A percentile compares a stretch with the other conserved stretches of the same genome.
Conservation (phyloP, 1,139 yeast species). For the Hyphopichia burtonii region DNA sequence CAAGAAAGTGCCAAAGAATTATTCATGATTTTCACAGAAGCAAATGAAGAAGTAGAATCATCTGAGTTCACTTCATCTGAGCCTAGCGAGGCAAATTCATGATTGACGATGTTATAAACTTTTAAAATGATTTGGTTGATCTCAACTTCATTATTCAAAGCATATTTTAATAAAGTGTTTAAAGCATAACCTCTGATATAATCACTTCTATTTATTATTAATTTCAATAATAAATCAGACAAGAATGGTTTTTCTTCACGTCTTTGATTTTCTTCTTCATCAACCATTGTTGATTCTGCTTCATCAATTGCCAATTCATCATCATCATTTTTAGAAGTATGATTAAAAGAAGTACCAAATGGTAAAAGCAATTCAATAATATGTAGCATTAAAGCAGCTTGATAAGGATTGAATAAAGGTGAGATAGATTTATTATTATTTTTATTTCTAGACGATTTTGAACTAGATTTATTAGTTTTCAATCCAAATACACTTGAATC, state of each 20-base stretch:
- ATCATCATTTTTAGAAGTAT: conserved; percentile 11
- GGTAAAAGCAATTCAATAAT: conserved; percentile 36
- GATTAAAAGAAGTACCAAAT: conserved; percentile 35
- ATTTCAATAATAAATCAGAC: conserved; percentile 29
- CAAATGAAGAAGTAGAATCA: conserved; percentile 23
- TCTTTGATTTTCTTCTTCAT: conserved; percentile 20
- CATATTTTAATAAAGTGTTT: conserved; percentile 31
- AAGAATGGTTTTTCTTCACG: conserved; percentile 22
- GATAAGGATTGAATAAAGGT: conserved; percentile 39
- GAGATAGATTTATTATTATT: conserved; percentile 16
- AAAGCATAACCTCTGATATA: conserved; percentile 40
- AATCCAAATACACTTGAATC: conserved; percentile 30
- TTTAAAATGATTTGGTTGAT: conserved; percentile 36
- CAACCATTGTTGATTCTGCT: conserved; percentile 13
- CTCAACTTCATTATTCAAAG: conserved; percentile 32
- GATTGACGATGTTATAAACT: conserved; percentile 31
- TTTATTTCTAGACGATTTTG: conserved; percentile 15
- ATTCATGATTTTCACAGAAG: conserved; percentile 27
- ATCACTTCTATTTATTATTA: conserved; percentile 32
- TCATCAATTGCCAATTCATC: conserved; percentile 13
- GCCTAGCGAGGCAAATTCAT: conserved; percentile 19
- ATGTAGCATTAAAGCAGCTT: conserved; percentile 28
- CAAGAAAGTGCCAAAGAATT: conserved; percentile 40
- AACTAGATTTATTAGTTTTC: conserved; percentile 22
- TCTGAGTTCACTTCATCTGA: conserved; percentile 7